Conservation (phyloP, 1,284 basidiomycete species). For the Meira nashicola region DNA sequence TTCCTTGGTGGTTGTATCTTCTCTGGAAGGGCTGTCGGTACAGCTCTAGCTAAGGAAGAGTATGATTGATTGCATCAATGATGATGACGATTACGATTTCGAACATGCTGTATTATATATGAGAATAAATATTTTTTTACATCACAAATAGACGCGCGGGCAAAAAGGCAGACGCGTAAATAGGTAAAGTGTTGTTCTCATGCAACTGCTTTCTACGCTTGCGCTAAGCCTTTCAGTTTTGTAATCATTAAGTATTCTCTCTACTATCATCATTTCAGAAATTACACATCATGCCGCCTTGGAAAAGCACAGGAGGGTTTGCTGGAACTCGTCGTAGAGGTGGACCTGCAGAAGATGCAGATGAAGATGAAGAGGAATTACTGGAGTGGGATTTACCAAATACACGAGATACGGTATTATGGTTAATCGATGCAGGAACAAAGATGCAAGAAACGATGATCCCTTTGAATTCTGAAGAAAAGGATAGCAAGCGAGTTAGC, state of each 20-base stretch:
- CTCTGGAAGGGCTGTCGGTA: constrained; percentile 14
- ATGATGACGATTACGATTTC: too few species aligned
- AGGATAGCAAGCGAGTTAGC: constrained; percentile 26
- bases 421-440: constrained; percentile 85
- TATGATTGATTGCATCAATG: background rate
- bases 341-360: constrained; percentile 4
- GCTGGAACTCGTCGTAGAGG: background rate
- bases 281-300: too few species aligned
- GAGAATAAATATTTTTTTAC: too few species aligned
- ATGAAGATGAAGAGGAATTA: constrained; percentile 16
- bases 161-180: too few species aligned
- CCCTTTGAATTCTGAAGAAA: constrained; percentile 31
- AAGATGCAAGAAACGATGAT: constrained; percentile 67
- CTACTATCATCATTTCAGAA: too few species aligned
- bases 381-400: constrained; percentile 12
- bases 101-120: too few species aligned
- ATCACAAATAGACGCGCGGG: too few species aligned
- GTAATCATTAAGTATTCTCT: too few species aligned
- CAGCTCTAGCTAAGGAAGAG: constrained; percentile 8
- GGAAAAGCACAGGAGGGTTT: too few species aligned
- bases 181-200: too few species aligned
- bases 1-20: constrained; percentile 20
- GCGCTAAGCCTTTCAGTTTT: too few species aligned
- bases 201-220: too few species aligned
- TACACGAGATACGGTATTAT: constrained; percentile 57